Evolutionary conservation across 805 yeast species (phyloP).

Genomic region (Schwanniomyces pseudopolymorphus): DNA sequence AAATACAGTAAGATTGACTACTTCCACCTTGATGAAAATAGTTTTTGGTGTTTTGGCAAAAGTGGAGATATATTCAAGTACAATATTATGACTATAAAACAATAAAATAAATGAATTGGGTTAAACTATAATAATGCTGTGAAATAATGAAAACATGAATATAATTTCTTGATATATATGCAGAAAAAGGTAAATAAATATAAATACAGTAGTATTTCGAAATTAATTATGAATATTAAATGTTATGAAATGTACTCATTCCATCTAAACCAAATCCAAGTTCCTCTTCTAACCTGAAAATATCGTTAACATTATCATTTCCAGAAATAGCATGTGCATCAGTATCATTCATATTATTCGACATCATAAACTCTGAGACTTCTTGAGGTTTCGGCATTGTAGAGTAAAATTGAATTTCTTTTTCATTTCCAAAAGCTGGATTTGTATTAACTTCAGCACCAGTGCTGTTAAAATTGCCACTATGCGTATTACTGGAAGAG

Average conservation of each 20-base stretch:
- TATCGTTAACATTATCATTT: slow-evolving; percentile 22
- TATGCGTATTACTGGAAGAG: slow-evolving; percentile 11
- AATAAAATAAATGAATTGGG: neutral
- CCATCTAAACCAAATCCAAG: slow-evolving; percentile 47
- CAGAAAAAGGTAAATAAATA: neutral
- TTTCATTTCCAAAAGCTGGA: slow-evolving; percentile 12
- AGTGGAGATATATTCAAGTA: slow-evolving; percentile 42
- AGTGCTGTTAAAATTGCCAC: slow-evolving; percentile 14
- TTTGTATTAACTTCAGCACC: slow-evolving; percentile 18
- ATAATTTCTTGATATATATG: neutral
- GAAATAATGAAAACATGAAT: neutral
- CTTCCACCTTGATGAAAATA: slow-evolving; percentile 23
- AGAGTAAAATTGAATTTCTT: slow-evolving; percentile 30
- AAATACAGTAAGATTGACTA: slow-evolving; percentile 37
- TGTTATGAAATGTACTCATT: slow-evolving; percentile 16
- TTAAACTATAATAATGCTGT: neutral
- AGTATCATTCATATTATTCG: slow-evolving; percentile 7
- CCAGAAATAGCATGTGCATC: slow-evolving; percentile 2
- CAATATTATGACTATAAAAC: slow-evolving; percentile 8
- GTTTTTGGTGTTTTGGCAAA: slow-evolving; percentile 39
- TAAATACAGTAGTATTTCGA: neutral
- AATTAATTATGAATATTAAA: neutral
- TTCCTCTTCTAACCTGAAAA: slow-evolving; percentile 42
- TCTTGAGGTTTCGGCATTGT: slow-evolving; percentile 46
- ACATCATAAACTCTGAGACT: slow-evolving; percentile 35